phyloP scores from a whole-genome alignment of 2,329 filamentous ascomycete genomes.

The Colletotrichum lupini region DNA sequence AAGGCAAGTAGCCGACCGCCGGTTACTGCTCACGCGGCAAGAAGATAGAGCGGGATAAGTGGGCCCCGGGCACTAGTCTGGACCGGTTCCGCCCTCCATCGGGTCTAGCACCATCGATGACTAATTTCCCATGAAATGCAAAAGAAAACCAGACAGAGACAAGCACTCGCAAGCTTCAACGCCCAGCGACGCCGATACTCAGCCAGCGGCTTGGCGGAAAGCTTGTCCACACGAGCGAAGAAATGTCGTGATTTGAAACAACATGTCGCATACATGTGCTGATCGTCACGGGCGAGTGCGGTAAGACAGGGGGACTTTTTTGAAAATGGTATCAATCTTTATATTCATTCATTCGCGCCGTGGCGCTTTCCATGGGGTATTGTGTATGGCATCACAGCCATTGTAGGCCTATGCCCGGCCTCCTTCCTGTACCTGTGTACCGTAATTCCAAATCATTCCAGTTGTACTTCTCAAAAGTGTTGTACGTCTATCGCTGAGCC shows the following conservation, averaged over 20 bases:
- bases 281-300: background rate
- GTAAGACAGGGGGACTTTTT: background rate
- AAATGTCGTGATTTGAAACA: background rate
- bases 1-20: slow-evolving; percentile 3
- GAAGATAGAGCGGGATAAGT: background rate
- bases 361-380: slow-evolving; percentile 1
- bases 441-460: background rate
- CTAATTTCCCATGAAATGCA: background rate
- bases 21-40: background rate
- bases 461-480: background rate
- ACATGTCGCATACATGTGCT: background rate
- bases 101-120: slow-evolving; percentile 3
- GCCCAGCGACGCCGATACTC: slow-evolving; percentile 22
- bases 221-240: slow-evolving; percentile 16
- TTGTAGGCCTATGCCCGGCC: background rate
- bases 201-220: slow-evolving; percentile 7
- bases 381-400: background rate
- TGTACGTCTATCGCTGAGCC: background rate
- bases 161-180: slow-evolving; percentile 26
- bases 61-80: background rate
- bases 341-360: slow-evolving; percentile 7
- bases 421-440: background rate
- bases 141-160: background rate
- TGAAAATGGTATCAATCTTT: background rate
- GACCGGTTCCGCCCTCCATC: background rate